phyloP scores from a whole-genome alignment of 352 stramenopile genomes.

The Saprolegnia parasitica region DNA sequence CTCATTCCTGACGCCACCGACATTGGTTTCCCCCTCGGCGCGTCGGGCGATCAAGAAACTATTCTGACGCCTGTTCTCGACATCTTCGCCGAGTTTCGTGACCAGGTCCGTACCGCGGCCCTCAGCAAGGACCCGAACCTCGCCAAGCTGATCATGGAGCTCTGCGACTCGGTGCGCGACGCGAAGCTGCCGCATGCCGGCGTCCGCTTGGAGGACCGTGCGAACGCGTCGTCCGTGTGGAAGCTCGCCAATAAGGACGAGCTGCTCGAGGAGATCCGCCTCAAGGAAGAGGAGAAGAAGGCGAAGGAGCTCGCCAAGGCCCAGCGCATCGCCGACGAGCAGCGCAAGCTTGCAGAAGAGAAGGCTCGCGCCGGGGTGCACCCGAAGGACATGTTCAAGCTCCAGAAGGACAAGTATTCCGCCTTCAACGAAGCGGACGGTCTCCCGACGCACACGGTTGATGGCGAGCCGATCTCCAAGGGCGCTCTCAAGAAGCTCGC shows the following conservation, averaged over 20 bases:
- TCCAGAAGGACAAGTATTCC: constrained; percentile 83
- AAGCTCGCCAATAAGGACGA: constrained; percentile 90
- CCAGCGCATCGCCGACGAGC: constrained; percentile 60
- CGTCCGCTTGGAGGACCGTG: constrained; percentile 84
- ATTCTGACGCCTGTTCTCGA: constrained; percentile 85
- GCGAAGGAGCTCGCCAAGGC: constrained; percentile 78
- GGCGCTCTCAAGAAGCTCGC: constrained; percentile 95
- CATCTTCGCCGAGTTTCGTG: constrained; percentile 85
- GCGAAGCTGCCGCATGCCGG: constrained; percentile 83
- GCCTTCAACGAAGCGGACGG: constrained; percentile 91
- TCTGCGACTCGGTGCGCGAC: constrained; percentile 87
- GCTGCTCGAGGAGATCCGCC: constrained; percentile 70
- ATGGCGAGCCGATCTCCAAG: constrained; percentile 93
- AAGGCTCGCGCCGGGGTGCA: constrained; percentile 87
- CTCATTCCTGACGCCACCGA: constrained; percentile 63
- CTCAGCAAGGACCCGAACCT: constrained; percentile 51
- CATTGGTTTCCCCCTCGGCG: constrained; percentile 69
- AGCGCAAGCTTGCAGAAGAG: constrained; percentile 72
- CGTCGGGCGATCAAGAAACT: constrained; percentile 61
- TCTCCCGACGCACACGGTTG: constrained; percentile 91
- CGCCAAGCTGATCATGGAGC: constrained; percentile 55
- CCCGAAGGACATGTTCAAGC: constrained; percentile 89
- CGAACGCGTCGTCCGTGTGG: constrained; percentile 67
- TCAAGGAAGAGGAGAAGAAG: constrained; percentile 72
- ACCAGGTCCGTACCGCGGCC: constrained; percentile 69